These are phyloP conservation scores for Alternaria hordeiaustralica DNA, from an alignment of 2,329 filamentous ascomycete genomes.

Conservation along the genomic window DNA sequence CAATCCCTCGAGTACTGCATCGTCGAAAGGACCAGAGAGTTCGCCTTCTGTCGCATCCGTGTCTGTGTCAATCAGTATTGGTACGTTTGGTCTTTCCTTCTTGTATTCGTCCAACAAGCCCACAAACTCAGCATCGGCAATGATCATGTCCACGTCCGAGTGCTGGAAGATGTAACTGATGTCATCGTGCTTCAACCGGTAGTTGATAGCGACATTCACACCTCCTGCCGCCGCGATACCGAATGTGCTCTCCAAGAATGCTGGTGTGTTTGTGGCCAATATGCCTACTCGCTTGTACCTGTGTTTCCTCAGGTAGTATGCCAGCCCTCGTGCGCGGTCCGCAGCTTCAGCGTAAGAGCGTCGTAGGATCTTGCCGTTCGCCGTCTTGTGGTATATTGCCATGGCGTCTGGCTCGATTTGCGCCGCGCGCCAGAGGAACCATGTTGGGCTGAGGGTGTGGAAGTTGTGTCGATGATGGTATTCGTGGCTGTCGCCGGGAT, in stretches of 20 bases:
- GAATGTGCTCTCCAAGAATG: conserved; percentile 89
- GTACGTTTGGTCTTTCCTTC: conserved; percentile 66
- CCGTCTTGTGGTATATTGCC: conserved; percentile 85
- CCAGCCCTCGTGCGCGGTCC: conserved; percentile 83
- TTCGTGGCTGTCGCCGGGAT: conserved; percentile 43
- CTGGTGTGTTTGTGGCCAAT: conserved; percentile 89
- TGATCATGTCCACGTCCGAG: conserved; percentile 83
- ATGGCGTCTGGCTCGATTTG: conserved; percentile 81
- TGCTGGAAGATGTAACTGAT: conserved; percentile 90
- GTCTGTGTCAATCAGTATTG: conserved; percentile 82
- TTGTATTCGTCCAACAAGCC: conserved; percentile 72
- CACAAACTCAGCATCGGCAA: conserved; percentile 83
- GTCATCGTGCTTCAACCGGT: conserved; percentile 80
- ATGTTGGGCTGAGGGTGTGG: conserved; percentile 84
- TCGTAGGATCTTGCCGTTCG: conserved; percentile 74
- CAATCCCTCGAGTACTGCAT: conserved; percentile 81
- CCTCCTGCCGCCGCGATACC: conserved; percentile 83
- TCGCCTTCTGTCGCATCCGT: conserved; percentile 78
- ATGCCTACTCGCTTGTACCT: conserved; percentile 80
- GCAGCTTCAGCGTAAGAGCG: conserved; percentile 82
- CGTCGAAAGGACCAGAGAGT: conserved; percentile 79
- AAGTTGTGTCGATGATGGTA: conserved; percentile 64
- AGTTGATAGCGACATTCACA: conserved; percentile 77
- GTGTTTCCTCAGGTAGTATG: conserved; percentile 83
- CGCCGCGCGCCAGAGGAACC: conserved; percentile 85